Base-by-base conservation (phyloP, 169 alveolate species). In the Eimeria maxima region DNA sequence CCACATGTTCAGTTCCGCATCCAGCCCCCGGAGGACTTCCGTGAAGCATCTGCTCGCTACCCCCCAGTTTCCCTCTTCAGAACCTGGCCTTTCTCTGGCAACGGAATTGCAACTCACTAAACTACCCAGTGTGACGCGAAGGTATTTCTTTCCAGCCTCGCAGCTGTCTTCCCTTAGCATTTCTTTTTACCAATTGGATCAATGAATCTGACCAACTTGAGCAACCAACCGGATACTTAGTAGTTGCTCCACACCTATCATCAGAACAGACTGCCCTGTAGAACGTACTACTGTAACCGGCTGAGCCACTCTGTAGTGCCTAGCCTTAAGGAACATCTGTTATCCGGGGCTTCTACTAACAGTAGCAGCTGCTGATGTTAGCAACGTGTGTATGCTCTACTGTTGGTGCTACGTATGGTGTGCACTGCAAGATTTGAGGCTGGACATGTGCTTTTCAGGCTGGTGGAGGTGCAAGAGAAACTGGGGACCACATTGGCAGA, bases 21-120 rank as follows among this genome's bases (percentile, higher is more conserved):
- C 74, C 29, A 86, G 69, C 93, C 93, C 93, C 57, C 55, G 93
- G 29, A 57, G 93, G 60, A 69, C 78, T 24, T 53, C 93, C 60
- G 93, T 86, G 7, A 86, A 60, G 45, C 78, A 86, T 10, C 93
- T 53, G 33, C 78, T 86, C 38, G 45, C 42, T 45, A 53, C 93
- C 8, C 60, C 78, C 2, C 80, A 33, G 24, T 47, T 47, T n/a
- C 50, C 60, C 63, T n/a, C 74, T 29, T 11, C 42, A n/a, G 93
- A 86, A 20, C 80, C 50, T 1, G 60, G 78, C 27, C 24, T 86
- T 20, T 86, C 93, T 20, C 47, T 86, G 93, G 93, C 93, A 0
- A 60, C 80, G 0, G 93, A 86, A 60, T 42, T 86, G 80, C 93
- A 86, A 27, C 74, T 57, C 29, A 86, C 80, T 4, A 60, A 53